Conservation (phyloP, 495 filamentous ascomycete genomes). For the Astrothelium subdiscretum region DNA sequence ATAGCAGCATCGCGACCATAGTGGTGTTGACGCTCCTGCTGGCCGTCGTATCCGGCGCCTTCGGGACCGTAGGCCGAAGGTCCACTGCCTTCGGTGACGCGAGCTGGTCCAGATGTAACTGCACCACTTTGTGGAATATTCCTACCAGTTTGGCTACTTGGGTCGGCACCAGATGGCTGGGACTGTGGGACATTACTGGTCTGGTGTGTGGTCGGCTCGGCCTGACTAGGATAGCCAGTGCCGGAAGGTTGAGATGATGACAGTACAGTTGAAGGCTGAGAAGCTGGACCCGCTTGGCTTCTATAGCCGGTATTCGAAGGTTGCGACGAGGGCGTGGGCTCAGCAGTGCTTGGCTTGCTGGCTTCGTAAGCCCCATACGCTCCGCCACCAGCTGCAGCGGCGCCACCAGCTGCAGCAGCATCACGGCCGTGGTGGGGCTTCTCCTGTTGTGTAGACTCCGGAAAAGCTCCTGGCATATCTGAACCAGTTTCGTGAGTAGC, state of each 20-base stretch:
- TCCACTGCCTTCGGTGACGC: not conserved
- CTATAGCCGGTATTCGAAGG: not conserved
- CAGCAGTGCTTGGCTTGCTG: not conserved
- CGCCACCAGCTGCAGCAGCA: not conserved
- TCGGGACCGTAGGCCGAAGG: not conserved
- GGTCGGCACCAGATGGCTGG: too few species aligned
- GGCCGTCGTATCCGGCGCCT: not conserved
- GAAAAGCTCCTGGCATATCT: not conserved
- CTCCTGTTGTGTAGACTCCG: conserved; percentile 1
- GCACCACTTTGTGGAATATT: not conserved
- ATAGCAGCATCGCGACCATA: conserved; percentile 20
- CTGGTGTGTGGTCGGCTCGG: not conserved
- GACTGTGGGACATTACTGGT: too few species aligned
- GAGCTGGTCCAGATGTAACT: not conserved
- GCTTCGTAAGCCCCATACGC: conserved; percentile 2
- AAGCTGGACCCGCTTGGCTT: not conserved
- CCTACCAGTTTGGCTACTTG: not conserved
- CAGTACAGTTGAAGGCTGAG: not conserved
- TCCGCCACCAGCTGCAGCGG: not conserved
- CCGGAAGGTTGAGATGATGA: not conserved
- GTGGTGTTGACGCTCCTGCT: conserved; percentile 15
- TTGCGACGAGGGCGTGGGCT: not conserved
- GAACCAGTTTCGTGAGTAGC: not conserved
- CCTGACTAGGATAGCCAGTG: not conserved
- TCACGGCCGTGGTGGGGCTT: conserved; percentile 3